Conservation (phyloP, 306 rosid genomes). For the Calophaca sinica region DNA sequence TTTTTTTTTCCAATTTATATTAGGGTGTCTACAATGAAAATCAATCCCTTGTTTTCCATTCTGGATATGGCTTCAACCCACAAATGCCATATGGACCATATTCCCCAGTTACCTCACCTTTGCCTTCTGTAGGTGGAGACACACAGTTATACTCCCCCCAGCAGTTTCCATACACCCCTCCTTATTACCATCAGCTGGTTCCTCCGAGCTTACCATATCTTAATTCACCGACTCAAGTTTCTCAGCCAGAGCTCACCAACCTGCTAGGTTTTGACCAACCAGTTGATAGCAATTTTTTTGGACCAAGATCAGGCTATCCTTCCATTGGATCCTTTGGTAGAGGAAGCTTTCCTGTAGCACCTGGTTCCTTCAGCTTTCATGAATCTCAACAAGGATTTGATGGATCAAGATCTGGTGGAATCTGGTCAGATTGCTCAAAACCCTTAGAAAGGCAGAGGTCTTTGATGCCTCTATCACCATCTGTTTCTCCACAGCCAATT, state of each 20-base stretch:
- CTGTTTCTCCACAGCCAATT: slow-evolving; percentile 81
- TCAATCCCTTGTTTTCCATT: slow-evolving; percentile 81
- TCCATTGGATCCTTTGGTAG: slow-evolving; percentile 75
- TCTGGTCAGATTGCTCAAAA: slow-evolving; percentile 85
- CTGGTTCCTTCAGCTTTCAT: slow-evolving; percentile 72
- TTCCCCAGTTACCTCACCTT: slow-evolving; percentile 85
- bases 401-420: slow-evolving; percentile 72
- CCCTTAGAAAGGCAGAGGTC: slow-evolving; percentile 74
- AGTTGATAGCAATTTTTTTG: slow-evolving; percentile 76
- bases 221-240: slow-evolving; percentile 69
- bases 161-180: slow-evolving; percentile 77
- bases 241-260: slow-evolving; percentile 78
- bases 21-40: slow-evolving; percentile 90
- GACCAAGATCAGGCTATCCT: slow-evolving; percentile 80
- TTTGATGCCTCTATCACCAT: slow-evolving; percentile 68
- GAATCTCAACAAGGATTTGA: slow-evolving; percentile 82
- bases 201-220: slow-evolving; percentile 74
- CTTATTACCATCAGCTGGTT: slow-evolving; percentile 77
- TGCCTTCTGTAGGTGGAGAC: slow-evolving; percentile 84
- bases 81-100: slow-evolving; percentile 91
- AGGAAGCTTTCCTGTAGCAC: slow-evolving; percentile 71
- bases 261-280: slow-evolving; percentile 74
- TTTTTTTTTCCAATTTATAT: slow-evolving; percentile 10
- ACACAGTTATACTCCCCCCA: slow-evolving; percentile 78
- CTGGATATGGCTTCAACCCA: slow-evolving; percentile 86